Evolutionary conservation across 352 stramenopile genomes (phyloP).

Genomic region (Globisporangium megalacanthum): DNA sequence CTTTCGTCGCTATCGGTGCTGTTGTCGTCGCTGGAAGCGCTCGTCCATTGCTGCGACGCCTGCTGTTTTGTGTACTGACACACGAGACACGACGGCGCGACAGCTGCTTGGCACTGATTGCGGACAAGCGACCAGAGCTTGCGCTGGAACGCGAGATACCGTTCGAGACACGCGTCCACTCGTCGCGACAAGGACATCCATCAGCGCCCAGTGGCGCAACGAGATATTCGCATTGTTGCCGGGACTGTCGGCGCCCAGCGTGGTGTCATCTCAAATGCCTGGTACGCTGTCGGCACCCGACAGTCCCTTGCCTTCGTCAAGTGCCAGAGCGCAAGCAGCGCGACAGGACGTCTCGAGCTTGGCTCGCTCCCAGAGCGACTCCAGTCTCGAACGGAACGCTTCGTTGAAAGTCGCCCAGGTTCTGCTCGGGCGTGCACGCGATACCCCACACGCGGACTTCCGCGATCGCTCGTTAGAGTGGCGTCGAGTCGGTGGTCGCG

Average conservation of each 20-base stretch:
- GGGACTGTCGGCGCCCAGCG: slow-evolving; percentile 11
- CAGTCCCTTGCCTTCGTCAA: slow-evolving; percentile 68
- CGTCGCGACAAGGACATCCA: slow-evolving; percentile 53
- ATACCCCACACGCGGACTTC: slow-evolving; percentile 73
- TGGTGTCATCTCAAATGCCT: slow-evolving; percentile 1
- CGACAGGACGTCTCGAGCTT: slow-evolving; percentile 6
- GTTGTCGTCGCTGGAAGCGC: slow-evolving; percentile 22
- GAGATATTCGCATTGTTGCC: slow-evolving; percentile 40
- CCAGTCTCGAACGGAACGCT: slow-evolving; percentile 33
- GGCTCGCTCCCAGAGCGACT: not conserved
- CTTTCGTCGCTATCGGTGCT: slow-evolving; percentile 22
- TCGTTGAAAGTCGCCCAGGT: slow-evolving; percentile 57
- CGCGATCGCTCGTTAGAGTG: slow-evolving; percentile 64
- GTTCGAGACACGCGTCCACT: slow-evolving; percentile 15
- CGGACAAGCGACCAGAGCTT: slow-evolving; percentile 26
- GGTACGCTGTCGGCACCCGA: slow-evolving; percentile 40
- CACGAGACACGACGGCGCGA: slow-evolving; percentile 30
- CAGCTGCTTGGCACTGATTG: slow-evolving; percentile 17
- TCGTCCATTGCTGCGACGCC: slow-evolving; percentile 17
- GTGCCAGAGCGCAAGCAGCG: slow-evolving; percentile 61
- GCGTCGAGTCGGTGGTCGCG: slow-evolving; percentile 35
- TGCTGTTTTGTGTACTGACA: slow-evolving; percentile 39
- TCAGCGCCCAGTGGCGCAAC: slow-evolving; percentile 58
- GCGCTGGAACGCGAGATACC: slow-evolving; percentile 34
- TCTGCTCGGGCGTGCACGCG: slow-evolving; percentile 29